phyloP scores from a whole-genome alignment of 805 yeast species.

The Scheffersomyces stipitis region DNA sequence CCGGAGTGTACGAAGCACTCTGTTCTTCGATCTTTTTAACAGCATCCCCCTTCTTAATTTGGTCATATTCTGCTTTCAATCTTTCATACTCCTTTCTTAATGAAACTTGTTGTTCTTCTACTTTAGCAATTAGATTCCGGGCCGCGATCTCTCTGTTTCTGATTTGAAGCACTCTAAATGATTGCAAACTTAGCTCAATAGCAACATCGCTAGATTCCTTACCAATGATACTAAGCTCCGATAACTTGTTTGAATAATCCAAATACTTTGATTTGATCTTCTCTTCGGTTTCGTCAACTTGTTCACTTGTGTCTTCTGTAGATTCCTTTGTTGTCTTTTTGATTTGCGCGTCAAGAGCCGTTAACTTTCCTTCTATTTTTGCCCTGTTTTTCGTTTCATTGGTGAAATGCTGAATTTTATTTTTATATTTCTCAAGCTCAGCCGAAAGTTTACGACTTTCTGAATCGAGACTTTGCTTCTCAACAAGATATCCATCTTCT shows the following conservation, averaged over 20 bases:
- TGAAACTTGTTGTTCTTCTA: constrained; percentile 23
- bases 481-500: constrained; percentile 5
- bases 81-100: constrained; percentile 31
- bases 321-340: constrained; percentile 36
- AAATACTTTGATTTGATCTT: constrained; percentile 22
- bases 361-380: constrained; percentile 22
- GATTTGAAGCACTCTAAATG: constrained; percentile 13
- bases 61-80: constrained; percentile 34
- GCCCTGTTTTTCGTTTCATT: constrained; percentile 17
- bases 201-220: constrained; percentile 18
- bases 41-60: constrained; percentile 41
- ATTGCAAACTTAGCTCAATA: constrained; percentile 12
- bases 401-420: too few species aligned
- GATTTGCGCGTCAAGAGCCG: constrained; percentile 26
- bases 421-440: too few species aligned
- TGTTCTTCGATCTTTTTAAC: constrained; percentile 35
- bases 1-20: constrained; percentile 37
- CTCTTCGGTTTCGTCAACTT: constrained; percentile 31
- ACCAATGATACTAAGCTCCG: constrained; percentile 21
- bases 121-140: constrained; percentile 22
- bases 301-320: constrained; percentile 41
- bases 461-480: not conserved
- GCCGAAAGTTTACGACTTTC: constrained; percentile 10
- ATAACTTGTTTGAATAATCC: constrained; percentile 15
- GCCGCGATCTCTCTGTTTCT: constrained; percentile 21